A percentile compares a stretch with the other conserved stretches of the same genome.
Conservation (phyloP, 2,329 filamentous ascomycete genomes). For the Pyrenochaeta sp. region DNA sequence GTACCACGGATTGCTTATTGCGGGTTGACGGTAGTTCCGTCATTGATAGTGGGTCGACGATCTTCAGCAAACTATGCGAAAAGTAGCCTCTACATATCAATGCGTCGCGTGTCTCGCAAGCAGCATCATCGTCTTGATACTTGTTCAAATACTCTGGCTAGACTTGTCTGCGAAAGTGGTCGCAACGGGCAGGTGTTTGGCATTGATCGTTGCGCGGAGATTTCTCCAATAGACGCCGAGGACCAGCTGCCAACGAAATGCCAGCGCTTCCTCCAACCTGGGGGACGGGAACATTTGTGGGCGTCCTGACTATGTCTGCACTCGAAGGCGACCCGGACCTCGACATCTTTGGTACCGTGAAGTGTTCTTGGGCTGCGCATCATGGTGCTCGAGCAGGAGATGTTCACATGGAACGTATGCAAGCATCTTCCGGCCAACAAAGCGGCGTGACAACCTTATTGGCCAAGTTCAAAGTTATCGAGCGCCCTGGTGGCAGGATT, state of each 20-base stretch:
- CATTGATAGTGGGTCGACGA: slow-evolving; percentile 15
- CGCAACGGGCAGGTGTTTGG: slow-evolving; percentile 33
- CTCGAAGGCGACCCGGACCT: slow-evolving; percentile 11
- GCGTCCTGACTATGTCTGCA: slow-evolving; percentile 27
- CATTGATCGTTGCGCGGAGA: slow-evolving; percentile 42
- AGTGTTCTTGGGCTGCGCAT: slow-evolving; percentile 28
- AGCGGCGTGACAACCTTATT: slow-evolving; percentile 35
- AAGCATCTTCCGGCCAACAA: slow-evolving; percentile 31
- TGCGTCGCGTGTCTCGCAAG: slow-evolving; percentile 13
- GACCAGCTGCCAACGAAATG: slow-evolving; percentile 40
- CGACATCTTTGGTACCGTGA: slow-evolving; percentile 11
- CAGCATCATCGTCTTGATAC: neutral
- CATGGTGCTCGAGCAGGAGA: slow-evolving; percentile 33
- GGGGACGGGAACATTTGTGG: slow-evolving; percentile 15
- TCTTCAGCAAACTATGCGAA: slow-evolving; percentile 13
- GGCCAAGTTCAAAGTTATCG: slow-evolving; percentile 30
- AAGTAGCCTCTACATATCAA: neutral
- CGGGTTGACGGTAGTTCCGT: slow-evolving; percentile 20
- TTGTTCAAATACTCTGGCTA: slow-evolving; percentile 12
- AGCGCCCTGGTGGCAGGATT: slow-evolving; percentile 35
- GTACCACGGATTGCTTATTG: slow-evolving; percentile 13
- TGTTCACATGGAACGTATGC: slow-evolving; percentile 32
- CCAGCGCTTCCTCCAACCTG: slow-evolving; percentile 40
- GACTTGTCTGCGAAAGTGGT: slow-evolving; percentile 14
- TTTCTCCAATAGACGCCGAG: slow-evolving; percentile 47